Conservation (phyloP, 1,284 basidiomycete species). For the Termitomyces sp. region DNA sequence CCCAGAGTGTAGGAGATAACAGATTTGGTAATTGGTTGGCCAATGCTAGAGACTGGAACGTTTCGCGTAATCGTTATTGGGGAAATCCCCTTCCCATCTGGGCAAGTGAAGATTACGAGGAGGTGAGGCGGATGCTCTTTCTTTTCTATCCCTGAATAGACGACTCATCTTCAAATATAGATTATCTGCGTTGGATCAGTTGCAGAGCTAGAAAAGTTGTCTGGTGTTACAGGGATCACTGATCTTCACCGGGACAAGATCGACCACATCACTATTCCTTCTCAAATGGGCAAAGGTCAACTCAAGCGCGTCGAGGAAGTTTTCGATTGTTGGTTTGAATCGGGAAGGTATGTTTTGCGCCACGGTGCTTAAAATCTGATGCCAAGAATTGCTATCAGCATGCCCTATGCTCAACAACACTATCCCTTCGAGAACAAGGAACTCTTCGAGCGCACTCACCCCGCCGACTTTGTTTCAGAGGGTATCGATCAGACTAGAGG, state of each 20-base stretch:
- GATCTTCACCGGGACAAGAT: slow-evolving; percentile 95
- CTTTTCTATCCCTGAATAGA: not conserved
- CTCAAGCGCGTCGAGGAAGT: slow-evolving; percentile 93
- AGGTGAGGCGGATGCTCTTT: slow-evolving; percentile 49
- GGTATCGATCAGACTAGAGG: slow-evolving; percentile 95
- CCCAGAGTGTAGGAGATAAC: slow-evolving; percentile 84
- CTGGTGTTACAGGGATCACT: slow-evolving; percentile 82
- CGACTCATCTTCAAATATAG: slow-evolving; percentile 34
- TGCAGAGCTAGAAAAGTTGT: slow-evolving; percentile 82
- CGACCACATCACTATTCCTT: slow-evolving; percentile 95
- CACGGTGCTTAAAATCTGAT: not conserved
- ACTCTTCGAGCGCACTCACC: slow-evolving; percentile 79
- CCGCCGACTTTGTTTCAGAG: slow-evolving; percentile 98
- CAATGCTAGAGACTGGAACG: slow-evolving; percentile 98
- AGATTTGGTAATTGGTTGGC: slow-evolving; percentile 97
- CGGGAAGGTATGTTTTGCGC: slow-evolving; percentile 69
- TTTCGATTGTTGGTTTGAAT: slow-evolving; percentile 99
- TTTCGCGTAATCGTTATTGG: slow-evolving; percentile 99
- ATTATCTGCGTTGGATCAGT: slow-evolving; percentile 88
- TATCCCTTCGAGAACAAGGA: slow-evolving; percentile 99
- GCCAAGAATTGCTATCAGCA: slow-evolving; percentile 46
- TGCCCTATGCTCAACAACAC: slow-evolving; percentile 98
- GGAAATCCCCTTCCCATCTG: slow-evolving; percentile 97
- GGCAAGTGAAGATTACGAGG: slow-evolving; percentile 90
- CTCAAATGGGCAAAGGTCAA: slow-evolving; percentile 81